Evolutionary conservation across 2,329 filamentous ascomycete genomes (phyloP), one percentile per base, ranked within the genome.

Genomic region (Hansfordia pulvinata): DNA sequence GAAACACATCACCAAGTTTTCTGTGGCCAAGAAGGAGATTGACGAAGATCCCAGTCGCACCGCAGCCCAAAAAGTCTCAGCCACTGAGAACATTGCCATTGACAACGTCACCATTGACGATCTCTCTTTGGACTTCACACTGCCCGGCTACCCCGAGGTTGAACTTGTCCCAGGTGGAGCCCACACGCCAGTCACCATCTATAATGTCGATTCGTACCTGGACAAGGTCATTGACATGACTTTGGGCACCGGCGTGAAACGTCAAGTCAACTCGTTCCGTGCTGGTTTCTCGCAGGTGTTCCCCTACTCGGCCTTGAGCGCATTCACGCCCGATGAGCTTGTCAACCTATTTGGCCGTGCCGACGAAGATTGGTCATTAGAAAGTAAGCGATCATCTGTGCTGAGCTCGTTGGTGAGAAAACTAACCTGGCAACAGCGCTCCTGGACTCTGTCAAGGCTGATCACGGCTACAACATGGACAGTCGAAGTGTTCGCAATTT

Each of bases 391-490:
- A 15, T 6, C 11, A 8, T 38, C 8, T 5, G 6, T 14, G 6
- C 21, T 14, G n/a, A 14, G 5, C 11, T 13, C 19, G 12, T 2
- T 32, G 20, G 36, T 20, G 41, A 46, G 35, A 43, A 37, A 21
- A 31, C 26, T 43, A 31, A 39, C 35, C 16, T 33, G 24, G n/a
- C n/a, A n/a, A 22, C 33, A 90, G 83, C 90, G 32, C 71, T 98
- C 20, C 92, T 92, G 71, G 90, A 98, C 47, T 94, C 88, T 1
- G 88, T 98, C 59, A 98, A 98, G 58, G 90, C 90, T 16, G 90
- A 98, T 42, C 90, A 98, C 48, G 90, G 90, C 7, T 98, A 83
- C 61, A 98, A 96, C 42, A 90, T 98, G 71, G 90, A 98, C 49
- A 96, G 88, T 62, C 82, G 78, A 58, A 94, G 81, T 44, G 85